Evolutionary conservation across 805 yeast genomes (phyloP).

Genomic region (Kregervanrija delftensis): DNA sequence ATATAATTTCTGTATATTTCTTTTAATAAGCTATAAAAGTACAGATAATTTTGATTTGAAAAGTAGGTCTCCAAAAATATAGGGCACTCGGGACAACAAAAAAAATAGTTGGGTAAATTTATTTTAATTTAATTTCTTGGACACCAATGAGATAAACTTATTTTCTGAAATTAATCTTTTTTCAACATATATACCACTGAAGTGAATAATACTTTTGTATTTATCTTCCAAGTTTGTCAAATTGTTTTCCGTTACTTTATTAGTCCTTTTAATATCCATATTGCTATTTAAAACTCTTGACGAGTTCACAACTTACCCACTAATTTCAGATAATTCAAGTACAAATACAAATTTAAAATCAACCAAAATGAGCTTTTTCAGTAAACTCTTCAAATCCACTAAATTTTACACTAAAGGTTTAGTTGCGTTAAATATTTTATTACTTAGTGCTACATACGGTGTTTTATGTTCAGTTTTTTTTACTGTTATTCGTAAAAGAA

Average conservation of each 20-base stretch:
- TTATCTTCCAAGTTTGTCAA: slow-evolving; percentile 8
- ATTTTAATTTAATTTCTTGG: too few species aligned
- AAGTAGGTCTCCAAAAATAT: too few species aligned
- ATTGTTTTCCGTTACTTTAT: slow-evolving; percentile 7
- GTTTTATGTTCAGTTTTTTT: slow-evolving; percentile 66
- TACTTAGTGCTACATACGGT: slow-evolving; percentile 67
- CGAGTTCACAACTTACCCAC: not conserved
- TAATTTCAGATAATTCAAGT: too few species aligned
- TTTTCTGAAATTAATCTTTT: too few species aligned
- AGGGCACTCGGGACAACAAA: too few species aligned
- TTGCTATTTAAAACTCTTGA: not conserved
- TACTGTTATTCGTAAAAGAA: slow-evolving; percentile 63
- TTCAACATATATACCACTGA: too few species aligned
- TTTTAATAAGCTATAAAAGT: too few species aligned
- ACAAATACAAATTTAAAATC: too few species aligned
- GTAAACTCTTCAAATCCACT: slow-evolving; percentile 23
- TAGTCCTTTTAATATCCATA: not conserved
- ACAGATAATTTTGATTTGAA: too few species aligned
- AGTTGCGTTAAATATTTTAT: slow-evolving; percentile 45
- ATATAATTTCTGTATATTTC: not conserved
- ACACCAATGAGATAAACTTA: too few species aligned
- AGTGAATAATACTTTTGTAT: too few species aligned
- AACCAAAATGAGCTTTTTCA: slow-evolving; percentile 9
- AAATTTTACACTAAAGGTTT: slow-evolving; percentile 52
- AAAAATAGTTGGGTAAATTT: too few species aligned